These are phyloP conservation scores for Eucalyptus lansdowneana DNA, from an alignment of 345 rosid species.

Conservation along the genomic window DNA sequence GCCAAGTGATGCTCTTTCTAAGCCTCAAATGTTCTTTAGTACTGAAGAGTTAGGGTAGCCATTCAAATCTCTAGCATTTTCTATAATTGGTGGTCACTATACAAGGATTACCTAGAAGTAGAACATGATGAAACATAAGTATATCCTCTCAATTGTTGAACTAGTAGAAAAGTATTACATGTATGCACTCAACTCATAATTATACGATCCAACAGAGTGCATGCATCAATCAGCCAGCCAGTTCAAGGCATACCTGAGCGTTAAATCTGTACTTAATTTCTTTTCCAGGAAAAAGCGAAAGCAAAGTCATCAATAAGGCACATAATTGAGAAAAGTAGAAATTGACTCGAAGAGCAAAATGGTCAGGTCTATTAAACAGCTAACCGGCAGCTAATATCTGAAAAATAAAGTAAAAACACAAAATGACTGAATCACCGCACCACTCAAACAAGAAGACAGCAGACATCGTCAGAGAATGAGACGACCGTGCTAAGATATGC, in stretches of 20 bases:
- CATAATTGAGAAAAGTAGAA: background rate
- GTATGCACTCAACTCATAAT: background rate
- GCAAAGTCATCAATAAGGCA: background rate
- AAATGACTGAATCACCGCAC: background rate
- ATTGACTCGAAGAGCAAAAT: background rate
- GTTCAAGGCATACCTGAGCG: constrained; percentile 20
- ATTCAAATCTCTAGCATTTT: background rate
- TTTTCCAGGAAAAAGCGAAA: constrained; percentile 13
- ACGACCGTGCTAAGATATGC: background rate
- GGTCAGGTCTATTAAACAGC: background rate
- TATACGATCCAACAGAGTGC: background rate
- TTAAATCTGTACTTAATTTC: constrained; percentile 19
- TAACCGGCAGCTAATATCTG: background rate
- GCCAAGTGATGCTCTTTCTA: background rate
- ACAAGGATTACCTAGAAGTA: background rate
- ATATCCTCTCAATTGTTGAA: background rate
- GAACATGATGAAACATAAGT: background rate
- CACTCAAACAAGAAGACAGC: background rate
- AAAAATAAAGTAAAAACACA: background rate
- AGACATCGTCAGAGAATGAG: background rate
- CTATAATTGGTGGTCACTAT: background rate
- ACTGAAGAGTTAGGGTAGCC: background rate
- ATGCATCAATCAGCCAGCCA: background rate
- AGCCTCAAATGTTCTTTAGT: background rate
- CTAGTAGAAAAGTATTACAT: background rate